Conservation (phyloP, 2,329 filamentous ascomycete genomes). For the Fusarium nodosum region DNA sequence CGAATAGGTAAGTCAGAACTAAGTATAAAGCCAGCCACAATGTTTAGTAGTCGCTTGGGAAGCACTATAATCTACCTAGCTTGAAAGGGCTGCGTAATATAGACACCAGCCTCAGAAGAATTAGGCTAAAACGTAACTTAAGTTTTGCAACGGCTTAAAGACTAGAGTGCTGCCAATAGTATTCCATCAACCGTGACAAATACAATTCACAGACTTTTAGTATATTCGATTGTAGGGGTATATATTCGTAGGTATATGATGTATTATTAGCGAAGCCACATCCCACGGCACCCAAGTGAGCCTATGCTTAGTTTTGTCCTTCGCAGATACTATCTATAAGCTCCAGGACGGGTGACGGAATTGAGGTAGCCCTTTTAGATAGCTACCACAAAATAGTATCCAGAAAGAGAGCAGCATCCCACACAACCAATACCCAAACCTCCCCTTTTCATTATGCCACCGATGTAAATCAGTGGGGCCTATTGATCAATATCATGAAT, state of each 20-base stretch:
- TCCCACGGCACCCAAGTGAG: background rate
- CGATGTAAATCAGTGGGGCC: conserved; percentile 19
- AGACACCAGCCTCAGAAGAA: background rate
- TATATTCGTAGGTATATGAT: background rate
- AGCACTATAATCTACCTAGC: background rate
- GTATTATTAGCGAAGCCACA: background rate
- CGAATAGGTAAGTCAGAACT: background rate
- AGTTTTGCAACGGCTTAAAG: background rate
- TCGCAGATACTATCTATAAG: background rate
- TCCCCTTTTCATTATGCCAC: background rate
- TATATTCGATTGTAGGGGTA: too few relatives aligned
- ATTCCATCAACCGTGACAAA: background rate
- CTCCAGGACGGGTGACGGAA: background rate
- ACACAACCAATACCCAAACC: background rate
- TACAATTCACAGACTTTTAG: background rate
- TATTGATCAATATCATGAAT: conserved; percentile 24
- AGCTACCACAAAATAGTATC: background rate
- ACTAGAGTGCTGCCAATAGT: background rate
- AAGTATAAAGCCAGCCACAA: background rate
- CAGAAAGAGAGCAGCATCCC: background rate
- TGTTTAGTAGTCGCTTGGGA: background rate
- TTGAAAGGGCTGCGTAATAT: background rate
- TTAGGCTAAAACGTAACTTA: background rate
- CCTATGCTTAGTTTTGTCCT: background rate
- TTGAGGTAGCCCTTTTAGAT: background rate